These are phyloP conservation scores for Tylopilus plumbeoviolaceoides DNA, from an alignment of 768 basidiomycete genomes.

Conservation along the genomic window DNA sequence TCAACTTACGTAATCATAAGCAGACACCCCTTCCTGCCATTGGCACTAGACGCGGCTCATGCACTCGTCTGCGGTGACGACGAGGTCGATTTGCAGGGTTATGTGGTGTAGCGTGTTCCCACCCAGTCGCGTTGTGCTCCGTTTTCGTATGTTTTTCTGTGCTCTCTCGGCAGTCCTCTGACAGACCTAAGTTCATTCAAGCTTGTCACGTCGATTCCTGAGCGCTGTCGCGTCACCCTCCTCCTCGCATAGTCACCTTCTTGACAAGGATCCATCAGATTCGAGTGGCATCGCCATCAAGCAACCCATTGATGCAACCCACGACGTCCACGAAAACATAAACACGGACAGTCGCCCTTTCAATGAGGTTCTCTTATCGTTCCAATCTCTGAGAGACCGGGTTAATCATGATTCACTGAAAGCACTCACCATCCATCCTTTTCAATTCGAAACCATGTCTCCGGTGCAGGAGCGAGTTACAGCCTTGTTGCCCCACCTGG, in stretches of 20 bases:
- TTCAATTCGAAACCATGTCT: slow-evolving; percentile 70
- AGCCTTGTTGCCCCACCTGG: slow-evolving; percentile 67
- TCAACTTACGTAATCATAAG: too few relatives aligned
- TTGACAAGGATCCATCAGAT: background rate
- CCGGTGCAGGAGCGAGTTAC: slow-evolving; percentile 80
- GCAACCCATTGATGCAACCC: background rate
- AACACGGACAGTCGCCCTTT: background rate
- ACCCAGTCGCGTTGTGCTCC: background rate
- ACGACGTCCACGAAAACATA: background rate
- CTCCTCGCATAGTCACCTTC: too few relatives aligned
- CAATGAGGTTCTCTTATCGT: slow-evolving; percentile 12
- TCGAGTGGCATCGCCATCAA: background rate
- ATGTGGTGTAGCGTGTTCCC: background rate
- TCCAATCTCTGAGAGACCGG: slow-evolving; percentile 35
- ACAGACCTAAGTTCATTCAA: background rate
- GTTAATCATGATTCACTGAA: slow-evolving; percentile 44
- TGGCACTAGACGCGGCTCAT: background rate
- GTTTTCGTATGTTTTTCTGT: too few relatives aligned
- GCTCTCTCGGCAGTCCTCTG: background rate
- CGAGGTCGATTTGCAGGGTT: background rate
- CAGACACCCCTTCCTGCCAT: too few relatives aligned
- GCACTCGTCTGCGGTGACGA: background rate
- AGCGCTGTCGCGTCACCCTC: slow-evolving; percentile 1
- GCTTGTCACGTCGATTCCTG: slow-evolving; percentile 8
- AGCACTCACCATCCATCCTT: slow-evolving; percentile 61